These are phyloP conservation scores for Paecilomyces niveus DNA, from an alignment of 2,329 filamentous ascomycete genomes.

Conservation along the genomic window DNA sequence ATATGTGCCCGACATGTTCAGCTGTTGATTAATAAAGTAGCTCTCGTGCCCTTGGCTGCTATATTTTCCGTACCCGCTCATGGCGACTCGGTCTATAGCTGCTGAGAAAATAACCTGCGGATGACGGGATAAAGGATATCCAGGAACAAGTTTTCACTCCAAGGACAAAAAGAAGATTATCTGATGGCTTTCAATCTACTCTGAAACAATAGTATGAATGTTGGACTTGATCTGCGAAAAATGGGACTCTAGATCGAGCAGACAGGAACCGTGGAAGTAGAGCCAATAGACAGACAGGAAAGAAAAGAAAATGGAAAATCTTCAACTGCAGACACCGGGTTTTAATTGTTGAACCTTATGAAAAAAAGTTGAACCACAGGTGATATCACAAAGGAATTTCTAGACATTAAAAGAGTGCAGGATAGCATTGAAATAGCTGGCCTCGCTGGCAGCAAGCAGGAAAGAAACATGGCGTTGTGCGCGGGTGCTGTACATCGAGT, in stretches of 20 bases:
- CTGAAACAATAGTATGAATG: neutral
- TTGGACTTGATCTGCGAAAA: neutral
- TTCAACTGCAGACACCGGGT: neutral
- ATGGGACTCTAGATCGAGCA: neutral
- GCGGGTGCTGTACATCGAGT: neutral
- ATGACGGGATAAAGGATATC: neutral
- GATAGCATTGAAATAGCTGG: neutral
- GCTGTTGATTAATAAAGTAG: slow-evolving; percentile 27
- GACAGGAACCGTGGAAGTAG: neutral
- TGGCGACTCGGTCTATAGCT: slow-evolving; percentile 13
- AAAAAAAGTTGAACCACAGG: neutral
- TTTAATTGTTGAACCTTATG: neutral
- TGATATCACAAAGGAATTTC: neutral
- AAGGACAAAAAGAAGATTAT: neutral
- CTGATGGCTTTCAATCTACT: neutral
- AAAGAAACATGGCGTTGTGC: neutral
- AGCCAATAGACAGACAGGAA: neutral
- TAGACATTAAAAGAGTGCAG: neutral
- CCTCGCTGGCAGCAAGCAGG: neutral
- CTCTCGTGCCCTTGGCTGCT: slow-evolving; percentile 27
- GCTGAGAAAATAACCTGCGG: neutral
- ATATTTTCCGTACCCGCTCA: slow-evolving; percentile 35
- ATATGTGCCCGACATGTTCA: slow-evolving; percentile 24
- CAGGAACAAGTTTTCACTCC: neutral
- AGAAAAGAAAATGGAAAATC: neutral